These are phyloP conservation scores for Cercophora samala DNA, from an alignment of 495 filamentous ascomycete genomes.

Conservation along the genomic window DNA sequence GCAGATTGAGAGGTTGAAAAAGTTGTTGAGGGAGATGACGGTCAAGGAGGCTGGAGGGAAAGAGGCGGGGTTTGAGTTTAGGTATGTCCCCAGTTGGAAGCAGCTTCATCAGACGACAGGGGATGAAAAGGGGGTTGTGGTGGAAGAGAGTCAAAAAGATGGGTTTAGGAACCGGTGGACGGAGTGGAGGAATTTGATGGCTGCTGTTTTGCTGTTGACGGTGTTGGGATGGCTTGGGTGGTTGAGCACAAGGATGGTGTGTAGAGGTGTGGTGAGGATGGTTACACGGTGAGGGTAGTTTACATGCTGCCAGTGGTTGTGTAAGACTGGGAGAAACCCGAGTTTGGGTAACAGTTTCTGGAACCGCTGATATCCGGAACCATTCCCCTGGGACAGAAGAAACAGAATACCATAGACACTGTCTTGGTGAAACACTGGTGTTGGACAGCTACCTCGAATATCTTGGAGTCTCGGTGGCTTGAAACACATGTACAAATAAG, in stretches of 20 bases:
- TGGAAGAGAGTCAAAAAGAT: background rate
- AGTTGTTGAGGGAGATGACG: conserved; percentile 20
- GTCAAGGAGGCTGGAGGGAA: conserved; percentile 11
- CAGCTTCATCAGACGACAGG: conserved; percentile 20
- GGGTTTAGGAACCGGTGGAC: background rate
- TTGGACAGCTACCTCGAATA: too few relatives aligned
- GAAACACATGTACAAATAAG: background rate
- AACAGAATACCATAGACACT: background rate
- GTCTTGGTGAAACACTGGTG: background rate
- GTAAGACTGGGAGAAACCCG: background rate
- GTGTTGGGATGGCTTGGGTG: conserved; percentile 3
- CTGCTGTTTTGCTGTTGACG: background rate
- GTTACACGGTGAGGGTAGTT: background rate
- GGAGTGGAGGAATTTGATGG: conserved; percentile 13
- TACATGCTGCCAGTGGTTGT: background rate
- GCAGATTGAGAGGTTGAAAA: conserved; percentile 45
- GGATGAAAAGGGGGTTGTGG: background rate
- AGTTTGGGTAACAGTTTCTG: background rate
- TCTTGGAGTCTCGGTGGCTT: too few relatives aligned
- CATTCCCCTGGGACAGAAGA: background rate
- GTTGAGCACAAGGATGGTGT: background rate
- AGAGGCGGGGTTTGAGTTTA: conserved; percentile 60
- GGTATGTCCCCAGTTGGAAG: conserved; percentile 55
- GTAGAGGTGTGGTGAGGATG: background rate
- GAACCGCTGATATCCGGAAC: background rate